Conservation (phyloP, 352 stramenopile species). For the Blastocystis sp. region DNA sequence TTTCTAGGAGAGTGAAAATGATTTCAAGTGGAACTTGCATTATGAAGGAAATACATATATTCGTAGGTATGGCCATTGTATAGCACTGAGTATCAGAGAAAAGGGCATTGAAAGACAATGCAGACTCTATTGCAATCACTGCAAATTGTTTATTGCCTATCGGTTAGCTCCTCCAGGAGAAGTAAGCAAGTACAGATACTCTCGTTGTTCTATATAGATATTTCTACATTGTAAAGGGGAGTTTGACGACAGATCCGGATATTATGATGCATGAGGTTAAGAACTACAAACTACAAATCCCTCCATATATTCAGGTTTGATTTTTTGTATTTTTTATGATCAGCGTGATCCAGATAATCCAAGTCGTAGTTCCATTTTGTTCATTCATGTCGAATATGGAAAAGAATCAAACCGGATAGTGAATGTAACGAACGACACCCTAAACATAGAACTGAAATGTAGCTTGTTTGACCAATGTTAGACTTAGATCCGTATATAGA, state of each 20-base stretch:
- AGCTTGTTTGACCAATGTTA: neutral
- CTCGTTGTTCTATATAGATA: neutral
- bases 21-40: conserved; percentile 24
- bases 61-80: neutral
- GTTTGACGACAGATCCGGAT: conserved; percentile 15
- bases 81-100: neutral
- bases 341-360: conserved; percentile 39
- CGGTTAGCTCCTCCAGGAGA: neutral
- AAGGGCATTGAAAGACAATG: conserved; percentile 20
- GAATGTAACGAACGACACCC: neutral
- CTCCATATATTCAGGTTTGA: conserved; percentile 14
- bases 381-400: neutral
- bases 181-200: neutral
- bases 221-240: conserved; percentile 57
- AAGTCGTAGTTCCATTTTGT: conserved; percentile 1
- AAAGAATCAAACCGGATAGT: conserved; percentile 1
- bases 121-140: conserved; percentile 13
- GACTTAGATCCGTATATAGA: conserved; percentile 9
- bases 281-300: conserved; percentile 44
- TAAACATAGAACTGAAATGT: conserved; percentile 19
- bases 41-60: conserved; percentile 52
- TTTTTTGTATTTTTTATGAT: neutral
- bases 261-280: conserved; percentile 46
- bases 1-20: conserved; percentile 8
- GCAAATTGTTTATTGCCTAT: conserved; percentile 31